phyloP scores from a whole-genome alignment of 768 basidiomycete genomes.

The Calvatia gigantea region DNA sequence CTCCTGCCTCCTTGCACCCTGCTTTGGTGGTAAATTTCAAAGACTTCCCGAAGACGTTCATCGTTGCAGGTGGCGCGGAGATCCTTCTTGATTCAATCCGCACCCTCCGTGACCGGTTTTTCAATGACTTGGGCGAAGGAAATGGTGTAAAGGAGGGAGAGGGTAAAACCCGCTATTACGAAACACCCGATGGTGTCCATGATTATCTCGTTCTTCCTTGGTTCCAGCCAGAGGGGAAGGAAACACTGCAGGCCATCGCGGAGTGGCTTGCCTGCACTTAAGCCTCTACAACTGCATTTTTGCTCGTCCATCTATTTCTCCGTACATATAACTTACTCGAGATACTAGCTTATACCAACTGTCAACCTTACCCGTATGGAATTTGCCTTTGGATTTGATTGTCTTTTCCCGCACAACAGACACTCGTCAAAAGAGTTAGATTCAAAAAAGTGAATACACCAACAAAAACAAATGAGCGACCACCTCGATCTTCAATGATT shows the following conservation, averaged over 20 bases:
- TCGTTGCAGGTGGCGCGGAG: conserved; percentile 56
- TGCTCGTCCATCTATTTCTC: not conserved
- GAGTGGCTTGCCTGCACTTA: conserved; percentile 35
- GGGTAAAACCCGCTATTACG: conserved; percentile 43
- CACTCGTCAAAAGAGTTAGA: too few species aligned
- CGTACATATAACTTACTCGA: not conserved
- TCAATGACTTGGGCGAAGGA: conserved; percentile 45
- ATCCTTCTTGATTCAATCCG: conserved; percentile 49
- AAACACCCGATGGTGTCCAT: conserved; percentile 50
- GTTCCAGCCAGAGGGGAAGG: conserved; percentile 51
- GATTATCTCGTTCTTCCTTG: conserved; percentile 48
- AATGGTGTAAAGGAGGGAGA: conserved; percentile 32
- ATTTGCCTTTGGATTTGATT: too few species aligned
- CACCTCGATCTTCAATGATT: conserved; percentile 1
- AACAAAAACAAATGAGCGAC: not conserved
- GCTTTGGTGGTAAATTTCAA: conserved; percentile 38
- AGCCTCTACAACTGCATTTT: not conserved
- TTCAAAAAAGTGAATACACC: too few species aligned
- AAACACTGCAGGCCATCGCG: conserved; percentile 44
- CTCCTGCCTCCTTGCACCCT: conserved; percentile 48
- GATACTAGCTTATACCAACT: too few species aligned
- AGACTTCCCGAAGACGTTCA: conserved; percentile 59
- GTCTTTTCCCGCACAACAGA: too few species aligned
- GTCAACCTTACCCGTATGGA: too few species aligned
- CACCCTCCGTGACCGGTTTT: conserved; percentile 46